Evolutionary conservation across 441 rosid species (phyloP).

Genomic region (Pelargonium fulgidum): DNA sequence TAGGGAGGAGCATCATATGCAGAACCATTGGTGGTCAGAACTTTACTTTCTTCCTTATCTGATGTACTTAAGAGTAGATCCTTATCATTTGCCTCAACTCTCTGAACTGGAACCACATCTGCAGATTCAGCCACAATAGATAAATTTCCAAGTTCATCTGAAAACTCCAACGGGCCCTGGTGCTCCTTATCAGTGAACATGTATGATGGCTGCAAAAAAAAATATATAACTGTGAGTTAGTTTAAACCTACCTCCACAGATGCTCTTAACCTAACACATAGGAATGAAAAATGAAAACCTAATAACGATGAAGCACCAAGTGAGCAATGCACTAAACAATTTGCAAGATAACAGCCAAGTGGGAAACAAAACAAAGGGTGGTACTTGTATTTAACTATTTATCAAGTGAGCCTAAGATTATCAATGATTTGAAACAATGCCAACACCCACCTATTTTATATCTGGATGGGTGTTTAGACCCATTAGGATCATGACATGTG

Average conservation of each 20-base stretch:
- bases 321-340: conserved; percentile 7
- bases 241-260: conserved; percentile 5
- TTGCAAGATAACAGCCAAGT: background rate
- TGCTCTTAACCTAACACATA: background rate
- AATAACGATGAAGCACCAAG: background rate
- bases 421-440: background rate
- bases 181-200: conserved; percentile 96
- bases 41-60: conserved; percentile 70
- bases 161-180: conserved; percentile 85
- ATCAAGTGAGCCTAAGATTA: background rate
- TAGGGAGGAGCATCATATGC: conserved; percentile 60
- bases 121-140: conserved; percentile 61
- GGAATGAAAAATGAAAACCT: conserved; percentile 1
- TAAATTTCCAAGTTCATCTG: conserved; percentile 64
- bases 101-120: conserved; percentile 49
- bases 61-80: conserved; percentile 75
- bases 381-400: background rate
- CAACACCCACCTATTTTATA: background rate
- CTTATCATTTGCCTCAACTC: conserved; percentile 83
- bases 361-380: background rate
- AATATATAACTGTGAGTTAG: conserved; percentile 18
- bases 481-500: background rate
- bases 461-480: background rate
- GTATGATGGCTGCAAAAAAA: conserved; percentile 73
- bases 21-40: conserved; percentile 43